Percentiles rank a stretch among this genome's conserved stretches.
Conservation (phyloP, 495 filamentous ascomycete genomes). For the Glarea lozoyensis region DNA sequence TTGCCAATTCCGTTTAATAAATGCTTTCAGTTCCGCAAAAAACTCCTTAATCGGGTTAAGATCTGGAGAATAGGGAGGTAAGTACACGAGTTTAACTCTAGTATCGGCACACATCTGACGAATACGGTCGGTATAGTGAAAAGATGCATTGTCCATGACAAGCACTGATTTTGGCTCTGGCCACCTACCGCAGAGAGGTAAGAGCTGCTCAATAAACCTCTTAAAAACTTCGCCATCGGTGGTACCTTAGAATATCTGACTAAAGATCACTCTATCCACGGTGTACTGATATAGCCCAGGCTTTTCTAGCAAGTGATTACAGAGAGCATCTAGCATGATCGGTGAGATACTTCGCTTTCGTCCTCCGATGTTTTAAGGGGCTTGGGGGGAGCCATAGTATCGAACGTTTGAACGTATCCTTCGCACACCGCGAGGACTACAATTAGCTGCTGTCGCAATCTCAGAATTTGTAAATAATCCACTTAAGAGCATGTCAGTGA, state of each 20-base stretch:
- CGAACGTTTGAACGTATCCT: slow-evolving; percentile 24
- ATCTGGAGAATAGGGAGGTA: slow-evolving; percentile 27
- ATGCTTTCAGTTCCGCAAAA: slow-evolving; percentile 14
- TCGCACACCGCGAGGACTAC: slow-evolving; percentile 20
- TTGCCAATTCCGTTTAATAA: slow-evolving; percentile 16
- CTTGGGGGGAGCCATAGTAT: slow-evolving; percentile 23
- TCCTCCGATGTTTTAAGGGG: slow-evolving; percentile 20
- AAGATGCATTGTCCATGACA: slow-evolving; percentile 37
- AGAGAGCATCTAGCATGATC: slow-evolving; percentile 20
- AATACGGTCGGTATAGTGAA: slow-evolving; percentile 28
- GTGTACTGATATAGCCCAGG: slow-evolving; percentile 11
- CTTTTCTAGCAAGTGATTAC: slow-evolving; percentile 7
- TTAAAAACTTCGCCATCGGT: slow-evolving; percentile 32
- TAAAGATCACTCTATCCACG: too few species aligned
- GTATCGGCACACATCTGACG: slow-evolving; percentile 25
- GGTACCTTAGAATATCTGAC: slow-evolving; percentile 30
- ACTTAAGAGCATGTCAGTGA: slow-evolving; percentile 21
- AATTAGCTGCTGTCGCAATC: slow-evolving; percentile 21
- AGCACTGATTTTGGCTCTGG: slow-evolving; percentile 33
- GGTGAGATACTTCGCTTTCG: slow-evolving; percentile 17
- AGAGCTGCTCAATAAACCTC: slow-evolving; percentile 32
- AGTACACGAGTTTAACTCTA: slow-evolving; percentile 29
- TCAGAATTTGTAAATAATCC: slow-evolving; percentile 16
- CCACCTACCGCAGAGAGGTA: slow-evolving; percentile 28
- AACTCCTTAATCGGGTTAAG: slow-evolving; percentile 28